These are phyloP conservation scores for Quercus glauca DNA, from an alignment of 306 rosid genomes.

Conservation along the genomic window DNA sequence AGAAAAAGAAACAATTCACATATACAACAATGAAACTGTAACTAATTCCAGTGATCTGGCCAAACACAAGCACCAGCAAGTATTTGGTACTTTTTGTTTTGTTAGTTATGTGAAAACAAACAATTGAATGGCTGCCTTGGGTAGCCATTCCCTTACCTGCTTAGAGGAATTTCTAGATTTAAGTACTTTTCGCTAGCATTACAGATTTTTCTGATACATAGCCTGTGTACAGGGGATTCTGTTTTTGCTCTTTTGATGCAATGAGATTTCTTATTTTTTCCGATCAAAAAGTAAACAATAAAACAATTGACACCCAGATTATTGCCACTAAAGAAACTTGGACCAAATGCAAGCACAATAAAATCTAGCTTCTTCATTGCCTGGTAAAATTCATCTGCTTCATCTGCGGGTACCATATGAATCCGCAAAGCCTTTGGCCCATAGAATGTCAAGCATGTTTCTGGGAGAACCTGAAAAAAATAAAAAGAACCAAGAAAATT, in stretches of 20 bases:
- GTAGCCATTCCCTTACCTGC: no score
- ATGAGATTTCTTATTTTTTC: no score
- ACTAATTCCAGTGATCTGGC: not conserved
- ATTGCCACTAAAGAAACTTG: not conserved
- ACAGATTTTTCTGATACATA: no score
- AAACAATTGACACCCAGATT: not conserved
- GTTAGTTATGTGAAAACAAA: not conserved
- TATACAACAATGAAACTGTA: not conserved
- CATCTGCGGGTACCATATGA: constrained; percentile 61
- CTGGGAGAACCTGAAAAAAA: constrained; percentile 71
- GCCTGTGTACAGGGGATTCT: no score
- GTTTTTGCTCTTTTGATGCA: no score
- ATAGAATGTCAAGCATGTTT: constrained; percentile 76
- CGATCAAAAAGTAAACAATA: no score
- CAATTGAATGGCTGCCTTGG: not conserved
- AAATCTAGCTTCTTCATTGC: constrained; percentile 24
- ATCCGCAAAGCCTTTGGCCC: constrained; percentile 72
- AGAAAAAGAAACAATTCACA: not conserved
- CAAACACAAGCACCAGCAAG: not conserved
- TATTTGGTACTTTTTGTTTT: not conserved
- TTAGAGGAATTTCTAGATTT: no score
- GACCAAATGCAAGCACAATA: constrained; percentile 13
- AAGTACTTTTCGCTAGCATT: no score
- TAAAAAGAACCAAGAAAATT: constrained; percentile 15
- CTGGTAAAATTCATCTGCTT: constrained; percentile 88